Evolutionary conservation across 106 monocot species (phyloP), one percentile per base, ranked within the genome.

Genomic region (Dendrobium huoshanense): DNA sequence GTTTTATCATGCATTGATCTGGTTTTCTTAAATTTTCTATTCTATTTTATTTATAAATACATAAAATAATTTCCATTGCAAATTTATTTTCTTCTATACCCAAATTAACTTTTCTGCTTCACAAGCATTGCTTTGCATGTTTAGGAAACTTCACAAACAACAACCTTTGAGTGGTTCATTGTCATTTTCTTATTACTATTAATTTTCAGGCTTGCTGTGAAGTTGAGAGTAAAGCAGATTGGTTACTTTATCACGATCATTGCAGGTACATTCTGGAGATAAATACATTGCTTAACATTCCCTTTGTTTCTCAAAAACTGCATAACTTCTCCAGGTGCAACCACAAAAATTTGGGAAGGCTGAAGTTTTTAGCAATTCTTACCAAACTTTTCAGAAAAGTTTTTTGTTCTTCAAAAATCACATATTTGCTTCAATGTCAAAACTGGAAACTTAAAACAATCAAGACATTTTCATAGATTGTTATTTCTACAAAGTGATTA

Each of bases 231-330:
- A 85, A 44, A 81, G 83, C 81, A 73, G 85, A 90, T 85, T 95
- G 92, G 92, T 87, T 90, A 40, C 75, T 79, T 0, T 88, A 79
- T 90, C 90, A 95, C 82, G 85, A 88, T 4, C 85, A 88, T 67
- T 95, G 95, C 88, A 92, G 83, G 95, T 92, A 19, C 29, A 7
- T 22, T 75, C 49, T 20, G 33, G 10, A 43, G 18, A 33, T 41
- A 74, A 74, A 19, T 74, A 0, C 43, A 19, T 43, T 20, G 74
- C 74, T 74, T 41, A 15, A 7, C 73, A 20, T 42, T 68, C 67
- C 47, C 9, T 15, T 54, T 77, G 5, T 77, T 77, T n/a, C 54
- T 55, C 27, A 41, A 31, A 40, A 3, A 22, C 79, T 40, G 37
- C 18, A 48, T 75, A 11, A 75, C 41, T 58, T 47, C 70, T 56